These are phyloP conservation scores for Plasmopara viticola DNA, from an alignment of 352 stramenopile genomes.

Conservation along the genomic window DNA sequence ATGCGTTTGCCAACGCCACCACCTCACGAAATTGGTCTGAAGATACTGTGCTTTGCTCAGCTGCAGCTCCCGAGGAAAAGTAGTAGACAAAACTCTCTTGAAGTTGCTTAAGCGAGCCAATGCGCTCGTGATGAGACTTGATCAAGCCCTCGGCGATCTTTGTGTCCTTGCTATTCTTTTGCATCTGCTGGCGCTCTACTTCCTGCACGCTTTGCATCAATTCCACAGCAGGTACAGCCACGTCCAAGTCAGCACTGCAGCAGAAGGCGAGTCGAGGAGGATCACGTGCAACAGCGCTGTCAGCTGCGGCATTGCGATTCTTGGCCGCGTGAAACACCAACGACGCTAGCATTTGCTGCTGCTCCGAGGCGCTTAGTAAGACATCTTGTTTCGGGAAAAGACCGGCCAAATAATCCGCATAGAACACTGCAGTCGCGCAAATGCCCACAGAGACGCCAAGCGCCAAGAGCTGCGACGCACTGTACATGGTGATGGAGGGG, in stretches of 20 bases:
- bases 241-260: conserved; percentile 75
- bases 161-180: conserved; percentile 38
- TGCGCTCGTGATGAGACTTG: conserved; percentile 65
- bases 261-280: conserved; percentile 64
- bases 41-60: conserved; percentile 79
- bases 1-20: conserved; percentile 54
- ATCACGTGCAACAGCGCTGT: conserved; percentile 5
- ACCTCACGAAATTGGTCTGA: conserved; percentile 69
- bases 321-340: conserved; percentile 54
- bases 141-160: conserved; percentile 21
- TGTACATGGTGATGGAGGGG: conserved; percentile 39
- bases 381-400: conserved; percentile 36
- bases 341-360: conserved; percentile 60
- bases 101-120: conserved; percentile 48
- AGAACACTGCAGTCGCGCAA: conserved; percentile 46
- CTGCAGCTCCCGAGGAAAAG: conserved; percentile 68
- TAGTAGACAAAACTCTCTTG: conserved; percentile 83
- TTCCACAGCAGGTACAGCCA: conserved; percentile 66
- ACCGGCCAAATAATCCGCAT: conserved; percentile 45
- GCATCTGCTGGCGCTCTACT: conserved; percentile 34
- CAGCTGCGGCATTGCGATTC: conserved; percentile 6
- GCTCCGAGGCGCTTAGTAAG: conserved; percentile 38
- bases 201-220: conserved; percentile 57
- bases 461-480: conserved; percentile 50
- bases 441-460: conserved; percentile 46